Base-by-base conservation (phyloP, 371 early-diverging fungal species). In the Haplosporangium sp. region DNA sequence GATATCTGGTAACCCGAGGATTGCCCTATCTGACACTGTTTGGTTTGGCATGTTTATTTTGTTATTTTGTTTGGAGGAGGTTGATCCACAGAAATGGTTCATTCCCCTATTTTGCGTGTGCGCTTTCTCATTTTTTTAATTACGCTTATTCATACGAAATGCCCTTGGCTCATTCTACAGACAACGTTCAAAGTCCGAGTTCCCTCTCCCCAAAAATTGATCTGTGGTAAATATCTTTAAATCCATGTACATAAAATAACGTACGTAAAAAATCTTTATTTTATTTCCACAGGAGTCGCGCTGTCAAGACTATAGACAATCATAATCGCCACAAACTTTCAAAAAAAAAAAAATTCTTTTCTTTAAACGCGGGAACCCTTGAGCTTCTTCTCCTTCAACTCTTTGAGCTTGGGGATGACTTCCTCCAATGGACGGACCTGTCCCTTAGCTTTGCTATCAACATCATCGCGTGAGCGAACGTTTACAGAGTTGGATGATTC, bases 381-480 rank as follows among this genome's bases (percentile, higher is more conserved):
- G 50, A 85, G 82, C 83, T 86, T 87, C 71, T 76, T 79, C 27
- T 86, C 83, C 86, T 89, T 92, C 64, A 96, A 82, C 15, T 74
- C 81, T 57, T 85, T 69, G 52, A 96, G 85, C 84, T 91, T 87
- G 35, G 81, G 76, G 38, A 94, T 39, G 37, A 95, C 90, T 35
- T 88, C 89, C 42, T 90, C 91, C 72, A 93, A 74, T 9, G 90
- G 89, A 64, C 93, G 86, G 40, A 93, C 93, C 83, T 93, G 86
- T 61, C 92, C 93, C 88, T 94, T 94, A 63, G 88, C 89, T 88
- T 95, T 95, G 73, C 93, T 89, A 60, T 91, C 93, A 3, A 90
- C 89, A 74, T 95, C 94, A 77, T 96, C 96, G 40, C 96, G 89
- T 86, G 92, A 91, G 61, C 98, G 94, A 69, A 96, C 93, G 77